phyloP scores from a whole-genome alignment of 306 rosid genomes.

The Fagus sylvatica region DNA sequence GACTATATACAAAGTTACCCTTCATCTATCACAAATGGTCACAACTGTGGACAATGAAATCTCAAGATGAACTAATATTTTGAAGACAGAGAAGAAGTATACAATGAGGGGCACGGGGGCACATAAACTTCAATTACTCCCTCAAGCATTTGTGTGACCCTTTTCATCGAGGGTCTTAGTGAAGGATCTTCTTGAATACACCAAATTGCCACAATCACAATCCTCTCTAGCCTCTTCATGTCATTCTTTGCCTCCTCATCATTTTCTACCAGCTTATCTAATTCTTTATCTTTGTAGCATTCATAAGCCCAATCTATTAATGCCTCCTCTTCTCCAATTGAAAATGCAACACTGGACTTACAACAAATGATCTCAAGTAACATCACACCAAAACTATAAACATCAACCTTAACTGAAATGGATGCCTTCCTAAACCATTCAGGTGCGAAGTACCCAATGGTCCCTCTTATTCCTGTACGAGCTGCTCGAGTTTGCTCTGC shows the following conservation, averaged over 20 bases:
- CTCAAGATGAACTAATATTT: neutral
- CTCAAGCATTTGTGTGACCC: slow-evolving; percentile 32
- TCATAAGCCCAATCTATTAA: slow-evolving; percentile 19
- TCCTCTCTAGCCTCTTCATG: slow-evolving; percentile 22
- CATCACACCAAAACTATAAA: slow-evolving; percentile 28
- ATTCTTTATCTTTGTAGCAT: neutral
- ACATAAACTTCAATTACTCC: slow-evolving; percentile 18
- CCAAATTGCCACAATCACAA: slow-evolving; percentile 28
- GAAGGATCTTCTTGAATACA: slow-evolving; percentile 35
- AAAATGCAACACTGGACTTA: slow-evolving; percentile 1
- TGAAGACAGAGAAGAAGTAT: neutral
- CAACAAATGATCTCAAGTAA: slow-evolving; percentile 23
- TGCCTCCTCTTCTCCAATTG: slow-evolving; percentile 9
- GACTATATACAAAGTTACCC: neutral
- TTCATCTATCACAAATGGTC: too few species aligned
- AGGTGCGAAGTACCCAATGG: slow-evolving; percentile 29
- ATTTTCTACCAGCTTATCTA: slow-evolving; percentile 4
- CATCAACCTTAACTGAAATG: slow-evolving; percentile 21
- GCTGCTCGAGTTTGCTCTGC: slow-evolving; percentile 22
- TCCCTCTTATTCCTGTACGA: slow-evolving; percentile 31
- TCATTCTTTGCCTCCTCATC: slow-evolving; percentile 28
- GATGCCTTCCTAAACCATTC: slow-evolving; percentile 18
- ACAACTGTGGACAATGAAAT: neutral
- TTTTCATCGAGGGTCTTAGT: slow-evolving; percentile 28
- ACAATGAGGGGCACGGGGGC: slow-evolving; percentile 28